Evolutionary conservation across 2,329 filamentous ascomycete species (phyloP), one percentile per base, ranked within the genome.

Genomic region (Diaporthe humulicola): DNA sequence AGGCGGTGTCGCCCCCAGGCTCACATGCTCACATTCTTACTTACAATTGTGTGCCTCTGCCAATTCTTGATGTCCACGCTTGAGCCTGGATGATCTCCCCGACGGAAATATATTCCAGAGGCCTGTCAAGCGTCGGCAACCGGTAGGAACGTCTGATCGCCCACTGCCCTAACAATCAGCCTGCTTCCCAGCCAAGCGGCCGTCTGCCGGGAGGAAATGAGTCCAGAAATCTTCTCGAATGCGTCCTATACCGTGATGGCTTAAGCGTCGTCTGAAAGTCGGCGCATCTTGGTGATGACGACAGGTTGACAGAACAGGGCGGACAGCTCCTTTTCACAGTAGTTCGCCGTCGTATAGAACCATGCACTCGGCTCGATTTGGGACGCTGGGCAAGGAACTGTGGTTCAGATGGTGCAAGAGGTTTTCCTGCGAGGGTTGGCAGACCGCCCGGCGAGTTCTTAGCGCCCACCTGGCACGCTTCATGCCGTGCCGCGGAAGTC

Each of bases 401-500:
- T 19, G 33, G 30, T 40, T 30, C 64, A 54, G 33, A 10, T 38
- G 64, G 30, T 48, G 40, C 28, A 38, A 40, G 33, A 30, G n/a
- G 5, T 38, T 28, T 52, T 67, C 45, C 33, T 38, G 48, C 30
- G 19, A 2, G 14, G 61, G 28, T 67, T 66, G 45, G 45, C 33
- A 52, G 45, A 14, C 25, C 30, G 48, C 30, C 42, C 48, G 22
- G 48, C 9, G 14, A 40, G 10, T 19, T 30, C 7, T 28, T 69
- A 69, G 64, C 48, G 64, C 64, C 8, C n/a, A 52, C 8, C 48
- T 69, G 64, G 64, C 33, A 69, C 64, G 64, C 64, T 54, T 69
- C 48, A 69, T 40, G 48, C 64, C 64, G 64, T 69, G n/a, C 64
- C 64, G 48, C 64, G 64, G 48, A 69, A 54, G 45, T 52, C 64